A percentile compares a stretch with the other conserved stretches of the same genome.
Conservation (phyloP, 768 basidiomycete species). For the Hemileccinum rubropunctum region DNA sequence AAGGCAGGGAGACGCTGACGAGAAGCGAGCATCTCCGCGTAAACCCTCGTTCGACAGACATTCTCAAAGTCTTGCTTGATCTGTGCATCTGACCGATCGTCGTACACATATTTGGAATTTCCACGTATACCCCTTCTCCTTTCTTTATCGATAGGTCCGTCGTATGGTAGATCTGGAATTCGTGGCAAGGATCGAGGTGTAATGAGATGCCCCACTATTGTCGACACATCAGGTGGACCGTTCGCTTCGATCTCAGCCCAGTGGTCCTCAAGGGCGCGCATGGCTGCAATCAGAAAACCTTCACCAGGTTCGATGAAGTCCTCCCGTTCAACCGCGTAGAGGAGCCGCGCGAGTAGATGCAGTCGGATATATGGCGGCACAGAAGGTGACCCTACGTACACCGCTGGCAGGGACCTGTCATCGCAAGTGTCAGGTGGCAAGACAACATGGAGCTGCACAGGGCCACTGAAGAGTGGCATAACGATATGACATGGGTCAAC, state of each 20-base stretch:
- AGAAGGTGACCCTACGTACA: conserved; percentile 70
- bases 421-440: conserved; percentile 38
- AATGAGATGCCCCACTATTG: conserved; percentile 47
- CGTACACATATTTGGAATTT: conserved; percentile 17
- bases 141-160: neutral
- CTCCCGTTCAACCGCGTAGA: conserved; percentile 51
- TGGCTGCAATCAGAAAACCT: conserved; percentile 67
- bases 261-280: conserved; percentile 67
- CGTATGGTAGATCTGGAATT: conserved; percentile 14
- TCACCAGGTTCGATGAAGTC: conserved; percentile 64
- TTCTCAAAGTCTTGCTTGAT: conserved; percentile 54
- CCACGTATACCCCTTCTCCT: neutral
- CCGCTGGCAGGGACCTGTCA: conserved; percentile 54
- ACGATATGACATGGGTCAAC: conserved; percentile 45
- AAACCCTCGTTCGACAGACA: conserved; percentile 45
- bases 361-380: conserved; percentile 81
- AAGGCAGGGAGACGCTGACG: conserved; percentile 78
- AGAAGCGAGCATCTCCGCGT: conserved; percentile 50
- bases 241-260: conserved; percentile 65
- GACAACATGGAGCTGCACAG: conserved; percentile 65
- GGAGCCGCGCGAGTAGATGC: conserved; percentile 67
- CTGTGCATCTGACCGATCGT: conserved; percentile 45
- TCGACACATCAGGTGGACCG: conserved; percentile 74
- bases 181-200: conserved; percentile 11
- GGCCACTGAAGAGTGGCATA: conserved; percentile 65